Evolutionary conservation across 2,329 filamentous ascomycete genomes (phyloP), one percentile per base, ranked within the genome.

Genomic region (Podosphaera xanthii): DNA sequence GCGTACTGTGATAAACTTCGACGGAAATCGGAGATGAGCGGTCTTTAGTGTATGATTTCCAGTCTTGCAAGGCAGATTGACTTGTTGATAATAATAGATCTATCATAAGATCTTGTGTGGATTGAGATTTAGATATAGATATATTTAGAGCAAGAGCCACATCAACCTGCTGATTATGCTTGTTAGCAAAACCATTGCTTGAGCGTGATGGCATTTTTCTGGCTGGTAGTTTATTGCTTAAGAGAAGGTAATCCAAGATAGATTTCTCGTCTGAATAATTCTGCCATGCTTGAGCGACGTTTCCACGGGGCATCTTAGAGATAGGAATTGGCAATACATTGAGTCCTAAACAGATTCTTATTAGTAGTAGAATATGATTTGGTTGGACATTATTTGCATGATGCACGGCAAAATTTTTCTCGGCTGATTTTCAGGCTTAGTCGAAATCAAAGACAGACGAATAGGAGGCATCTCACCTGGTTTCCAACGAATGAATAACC

Each of bases 401-500:
- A 22, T 80, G 77, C 4, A 79, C 77, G n/a, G 81, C 79, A 69
- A 85, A 87, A 3, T 75, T 72, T 59, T 78, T 73, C 66, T 94
- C 87, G 46, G 76, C 82, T 85, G 62, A 12, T 60, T 53, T 60
- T 60, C 55, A 61, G 53, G 58, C 46, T 53, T 22, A 59, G 49
- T 35, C n/a, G 44, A 59, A 9, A 9, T 40, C 48, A 38, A 9
- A 7, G 22, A 40, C 35, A 44, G n/a, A 10, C 31, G 31, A 31
- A 3, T 35, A 33, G 9, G 12, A 22, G 9, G 2, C n/a, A 9
- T 52, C 78, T 69, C 74, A 91, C 87, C 82, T 63, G 89, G 85
- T 63, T 82, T 82, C 89, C 91, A 98, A 65, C 79, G 83, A 40
- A 82, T 78, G 65, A 89, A 82, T 0, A 92, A 70, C 92, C 92